These are phyloP conservation scores for Podosphaera fusca DNA, from an alignment of 2,329 filamentous ascomycete species.

Conservation along the genomic window DNA sequence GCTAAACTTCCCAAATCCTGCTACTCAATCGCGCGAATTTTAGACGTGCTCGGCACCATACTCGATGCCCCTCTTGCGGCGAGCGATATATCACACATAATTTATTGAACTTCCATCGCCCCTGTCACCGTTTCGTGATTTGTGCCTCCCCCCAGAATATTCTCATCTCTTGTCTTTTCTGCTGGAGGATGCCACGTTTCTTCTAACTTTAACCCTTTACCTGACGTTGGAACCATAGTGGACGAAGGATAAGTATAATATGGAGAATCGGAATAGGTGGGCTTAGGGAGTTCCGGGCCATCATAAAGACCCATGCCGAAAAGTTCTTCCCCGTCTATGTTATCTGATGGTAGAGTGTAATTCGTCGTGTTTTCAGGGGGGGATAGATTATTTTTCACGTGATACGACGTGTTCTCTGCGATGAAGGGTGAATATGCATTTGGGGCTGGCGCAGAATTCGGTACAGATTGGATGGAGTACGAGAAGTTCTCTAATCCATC, in stretches of 20 bases:
- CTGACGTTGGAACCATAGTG: slow-evolving; percentile 29
- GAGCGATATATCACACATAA: too few species aligned
- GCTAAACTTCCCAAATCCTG: slow-evolving; percentile 15
- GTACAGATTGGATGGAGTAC: slow-evolving; percentile 34
- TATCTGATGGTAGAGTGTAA: slow-evolving; percentile 27
- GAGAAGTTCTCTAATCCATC: slow-evolving; percentile 21
- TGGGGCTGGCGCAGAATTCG: slow-evolving; percentile 30
- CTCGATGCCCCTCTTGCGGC: too few species aligned
- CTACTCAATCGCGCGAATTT: slow-evolving; percentile 12
- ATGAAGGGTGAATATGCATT: slow-evolving; percentile 20
- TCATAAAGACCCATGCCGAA: slow-evolving; percentile 72
- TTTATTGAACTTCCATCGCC: too few species aligned
- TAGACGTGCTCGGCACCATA: background rate
- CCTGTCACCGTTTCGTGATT: background rate
- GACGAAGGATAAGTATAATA: slow-evolving; percentile 28
- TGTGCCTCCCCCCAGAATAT: slow-evolving; percentile 16
- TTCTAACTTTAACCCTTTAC: slow-evolving; percentile 60
- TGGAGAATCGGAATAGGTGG: slow-evolving; percentile 20
- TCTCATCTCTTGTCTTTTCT: slow-evolving; percentile 32
- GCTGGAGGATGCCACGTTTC: slow-evolving; percentile 54
- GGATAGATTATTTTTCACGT: slow-evolving; percentile 5
- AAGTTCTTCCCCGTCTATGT: slow-evolving; percentile 42
- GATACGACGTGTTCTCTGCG: background rate
- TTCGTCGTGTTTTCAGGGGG: background rate
- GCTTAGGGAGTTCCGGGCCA: slow-evolving; percentile 32